Conservation (phyloP, 106 monocot species). For the Gastrodia elata region DNA sequence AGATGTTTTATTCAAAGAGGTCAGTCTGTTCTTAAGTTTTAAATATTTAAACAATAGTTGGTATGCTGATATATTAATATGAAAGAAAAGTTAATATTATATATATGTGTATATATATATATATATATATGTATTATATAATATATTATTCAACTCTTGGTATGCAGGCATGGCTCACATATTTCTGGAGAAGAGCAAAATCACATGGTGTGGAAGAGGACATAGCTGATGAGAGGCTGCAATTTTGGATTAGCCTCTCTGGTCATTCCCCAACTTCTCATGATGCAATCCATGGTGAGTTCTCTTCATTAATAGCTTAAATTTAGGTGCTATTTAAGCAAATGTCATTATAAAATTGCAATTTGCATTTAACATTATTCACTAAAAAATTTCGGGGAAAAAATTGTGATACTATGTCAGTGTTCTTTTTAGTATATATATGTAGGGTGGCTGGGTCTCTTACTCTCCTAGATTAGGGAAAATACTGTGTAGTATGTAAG, state of each 20-base stretch:
- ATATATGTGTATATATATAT: too few relatives aligned
- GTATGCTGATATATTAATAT: too few relatives aligned
- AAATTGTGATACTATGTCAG: too few relatives aligned
- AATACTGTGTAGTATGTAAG: too few relatives aligned
- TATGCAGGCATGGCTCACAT: slow-evolving; percentile 71
- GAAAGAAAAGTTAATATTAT: too few relatives aligned
- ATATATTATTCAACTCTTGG: background rate
- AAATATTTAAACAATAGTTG: background rate
- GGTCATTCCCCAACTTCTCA: slow-evolving; percentile 59
- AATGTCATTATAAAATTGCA: too few relatives aligned
- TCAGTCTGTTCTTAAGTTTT: slow-evolving; percentile 4
- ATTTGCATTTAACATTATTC: too few relatives aligned
- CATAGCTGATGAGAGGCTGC: slow-evolving; percentile 69
- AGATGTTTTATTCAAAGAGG: slow-evolving; percentile 85
- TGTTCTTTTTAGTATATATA: too few relatives aligned
- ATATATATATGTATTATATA: background rate
- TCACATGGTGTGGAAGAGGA: slow-evolving; percentile 66
- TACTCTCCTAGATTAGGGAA: too few relatives aligned
- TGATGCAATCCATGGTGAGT: slow-evolving; percentile 75
- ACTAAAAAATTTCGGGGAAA: too few relatives aligned
- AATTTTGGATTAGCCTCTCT: slow-evolving; percentile 55
- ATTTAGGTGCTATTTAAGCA: too few relatives aligned
- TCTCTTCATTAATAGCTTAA: background rate
- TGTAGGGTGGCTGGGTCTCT: too few relatives aligned
- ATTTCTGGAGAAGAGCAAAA: slow-evolving; percentile 89